Base-by-base conservation (phyloP, 768 basidiomycete genomes). In the Russula compacta region DNA sequence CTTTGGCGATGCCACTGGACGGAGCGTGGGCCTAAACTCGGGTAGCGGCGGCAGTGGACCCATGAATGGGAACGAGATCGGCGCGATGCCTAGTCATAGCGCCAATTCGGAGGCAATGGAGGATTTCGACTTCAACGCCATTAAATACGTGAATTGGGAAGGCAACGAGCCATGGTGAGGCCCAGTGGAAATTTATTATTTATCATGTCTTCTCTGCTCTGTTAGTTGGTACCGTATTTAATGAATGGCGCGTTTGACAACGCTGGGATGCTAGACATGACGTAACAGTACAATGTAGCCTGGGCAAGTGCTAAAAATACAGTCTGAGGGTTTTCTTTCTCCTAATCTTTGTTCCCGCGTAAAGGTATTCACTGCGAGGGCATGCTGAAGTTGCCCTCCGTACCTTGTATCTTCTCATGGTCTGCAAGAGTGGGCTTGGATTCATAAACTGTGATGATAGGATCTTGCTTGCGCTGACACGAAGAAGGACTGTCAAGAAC, bases 401-500 rank as follows among this genome's bases (percentile, higher is more conserved):
- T 85, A n/a, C 91, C 90, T 68, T 83, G 84, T 51, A 92, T 87
- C 73, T 91, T 92, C 62, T 84, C 79, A 66, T 95, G 94, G 70
- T 95, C 94, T 1, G 91, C 88, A 35, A 88, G 75, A 65, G 92
- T 93, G 9, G 94, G 89, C 65, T 89, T 87, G 0, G 88, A 74
- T 72, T 97, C 94, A 67, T 95, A 97, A 12, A 95, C 84, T 0
- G 92, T 86, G 58, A 95, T 81, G 42, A 91, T 79, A 1, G 93
- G 90, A 61, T 85, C 82, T 53, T 76, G 76, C 68, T 89, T 92
- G 46, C 87, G 80, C 91, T 95, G 43, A 56, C 53, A 29, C 38
- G 47, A 53, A 33, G 35, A 21, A n/a, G 48, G 8, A 40, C 32
- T 3, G 32, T 63, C 47, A 56, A 47, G 36, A 9, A 59, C 36